These are phyloP conservation scores for Lipomyces chichibuensis DNA, from an alignment of 805 yeast genomes.

Conservation along the genomic window DNA sequence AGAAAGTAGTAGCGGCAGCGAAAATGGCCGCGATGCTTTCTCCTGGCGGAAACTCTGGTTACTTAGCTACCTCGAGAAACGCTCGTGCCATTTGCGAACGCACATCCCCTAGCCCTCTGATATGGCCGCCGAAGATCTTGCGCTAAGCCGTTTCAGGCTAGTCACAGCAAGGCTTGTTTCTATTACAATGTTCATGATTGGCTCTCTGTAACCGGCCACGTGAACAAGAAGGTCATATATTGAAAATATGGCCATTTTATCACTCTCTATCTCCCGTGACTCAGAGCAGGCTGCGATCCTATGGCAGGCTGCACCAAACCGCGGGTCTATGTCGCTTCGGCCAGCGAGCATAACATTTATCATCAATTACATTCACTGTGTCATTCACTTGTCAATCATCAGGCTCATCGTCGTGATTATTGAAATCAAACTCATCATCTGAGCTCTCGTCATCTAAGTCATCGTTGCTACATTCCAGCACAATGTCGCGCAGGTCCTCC, in stretches of 20 bases:
- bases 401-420: slow-evolving; percentile 1
- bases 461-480: slow-evolving; percentile 24
- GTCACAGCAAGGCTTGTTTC: neutral
- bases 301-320: too few species aligned
- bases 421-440: slow-evolving; percentile 3
- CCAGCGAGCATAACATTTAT: too few species aligned
- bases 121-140: neutral
- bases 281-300: neutral
- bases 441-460: slow-evolving; percentile 6
- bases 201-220: neutral
- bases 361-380: neutral
- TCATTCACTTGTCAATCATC: slow-evolving; percentile 4
- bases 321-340: too few species aligned
- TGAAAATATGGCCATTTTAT: neutral
- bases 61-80: neutral
- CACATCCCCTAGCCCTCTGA: neutral
- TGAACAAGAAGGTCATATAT: neutral
- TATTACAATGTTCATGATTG: neutral
- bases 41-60: neutral
- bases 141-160: neutral
- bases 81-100: neutral
- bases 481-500: slow-evolving; percentile 15
- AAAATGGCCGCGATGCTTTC: neutral
- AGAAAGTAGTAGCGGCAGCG: neutral
- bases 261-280: neutral